These are phyloP conservation scores for Alternaria brassicicola DNA, from an alignment of 2,329 filamentous ascomycete genomes.

Conservation along the genomic window DNA sequence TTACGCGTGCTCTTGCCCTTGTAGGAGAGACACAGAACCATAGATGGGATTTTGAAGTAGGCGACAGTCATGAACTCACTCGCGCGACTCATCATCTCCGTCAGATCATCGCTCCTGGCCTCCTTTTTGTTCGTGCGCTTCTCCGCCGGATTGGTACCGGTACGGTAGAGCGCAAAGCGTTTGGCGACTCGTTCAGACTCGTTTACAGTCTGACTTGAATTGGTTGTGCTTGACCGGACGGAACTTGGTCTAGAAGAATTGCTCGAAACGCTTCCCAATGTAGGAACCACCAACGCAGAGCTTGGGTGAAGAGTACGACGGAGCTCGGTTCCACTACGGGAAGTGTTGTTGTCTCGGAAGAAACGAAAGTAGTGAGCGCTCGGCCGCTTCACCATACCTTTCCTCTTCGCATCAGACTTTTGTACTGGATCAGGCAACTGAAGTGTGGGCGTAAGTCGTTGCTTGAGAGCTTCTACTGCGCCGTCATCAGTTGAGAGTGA, in stretches of 20 bases:
- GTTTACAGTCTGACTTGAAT: slow-evolving; percentile 29
- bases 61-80: slow-evolving; percentile 98
- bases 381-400: slow-evolving; percentile 31
- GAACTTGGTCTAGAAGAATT: slow-evolving; percentile 38
- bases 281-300: slow-evolving; percentile 23
- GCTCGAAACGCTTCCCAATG: slow-evolving; percentile 11
- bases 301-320: slow-evolving; percentile 42
- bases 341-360: slow-evolving; percentile 40
- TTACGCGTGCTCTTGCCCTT: slow-evolving; percentile 96
- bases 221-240: slow-evolving; percentile 35
- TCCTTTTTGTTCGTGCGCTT: slow-evolving; percentile 58
- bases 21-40: slow-evolving; percentile 94
- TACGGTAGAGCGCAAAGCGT: slow-evolving; percentile 47
- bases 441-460: slow-evolving; percentile 82
- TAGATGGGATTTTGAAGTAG: slow-evolving; percentile 92
- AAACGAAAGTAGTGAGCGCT: slow-evolving; percentile 44
- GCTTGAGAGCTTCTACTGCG: slow-evolving; percentile 76
- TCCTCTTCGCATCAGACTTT: slow-evolving; percentile 40
- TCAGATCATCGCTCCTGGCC: slow-evolving; percentile 82
- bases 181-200: slow-evolving; percentile 46
- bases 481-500: slow-evolving; percentile 49
- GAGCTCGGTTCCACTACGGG: slow-evolving; percentile 39
- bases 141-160: slow-evolving; percentile 52
- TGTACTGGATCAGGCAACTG: slow-evolving; percentile 56
- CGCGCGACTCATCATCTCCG: slow-evolving; percentile 93